Evolutionary conservation across 768 basidiomycete species (phyloP).

Genomic region (Pleurotus eryngii): DNA sequence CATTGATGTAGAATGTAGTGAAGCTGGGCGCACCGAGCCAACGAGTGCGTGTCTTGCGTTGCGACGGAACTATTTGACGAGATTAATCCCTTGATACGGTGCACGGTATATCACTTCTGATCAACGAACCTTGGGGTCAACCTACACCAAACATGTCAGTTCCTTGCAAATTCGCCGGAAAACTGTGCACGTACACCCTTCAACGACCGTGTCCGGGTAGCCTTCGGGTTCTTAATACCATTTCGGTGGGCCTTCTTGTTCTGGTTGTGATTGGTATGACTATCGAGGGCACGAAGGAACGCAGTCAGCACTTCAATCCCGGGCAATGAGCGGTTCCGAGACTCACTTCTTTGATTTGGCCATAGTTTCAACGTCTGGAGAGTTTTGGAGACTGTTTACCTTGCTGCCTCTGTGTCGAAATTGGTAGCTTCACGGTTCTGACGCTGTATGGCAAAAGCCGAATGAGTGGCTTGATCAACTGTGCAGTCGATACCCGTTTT

Average conservation of each 20-base stretch:
- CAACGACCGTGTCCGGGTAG: constrained; percentile 71
- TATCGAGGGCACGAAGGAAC: constrained; percentile 22
- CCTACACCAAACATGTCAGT: constrained; percentile 36
- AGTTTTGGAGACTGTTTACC: constrained; percentile 18
- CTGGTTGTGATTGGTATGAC: constrained; percentile 95
- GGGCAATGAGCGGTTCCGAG: background rate
- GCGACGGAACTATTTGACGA: constrained; percentile 67
- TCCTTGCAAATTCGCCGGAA: constrained; percentile 2
- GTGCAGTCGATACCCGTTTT: background rate
- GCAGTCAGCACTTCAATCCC: constrained; percentile 7
- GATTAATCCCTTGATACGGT: constrained; percentile 4
- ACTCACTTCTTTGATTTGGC: constrained; percentile 97
- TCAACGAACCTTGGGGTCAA: constrained; percentile 73
- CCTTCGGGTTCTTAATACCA: constrained; percentile 86
- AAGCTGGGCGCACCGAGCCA: constrained; percentile 63
- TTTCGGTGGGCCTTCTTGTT: constrained; percentile 96
- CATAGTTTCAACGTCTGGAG: constrained; percentile 49
- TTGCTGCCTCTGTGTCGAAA: constrained; percentile 23
- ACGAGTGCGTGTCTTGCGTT: constrained; percentile 70
- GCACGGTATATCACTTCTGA: constrained; percentile 8
- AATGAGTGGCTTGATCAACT: constrained; percentile 3
- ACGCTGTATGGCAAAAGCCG: background rate
- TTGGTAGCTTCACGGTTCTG: constrained; percentile 16
- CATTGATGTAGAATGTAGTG: background rate
- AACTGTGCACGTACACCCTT: constrained; percentile 74